Evolutionary conservation across 225 moss, liverwort and hornwort genomes (phyloP), one percentile per base, ranked within the genome.

Genomic region (Marchantia paleacea): DNA sequence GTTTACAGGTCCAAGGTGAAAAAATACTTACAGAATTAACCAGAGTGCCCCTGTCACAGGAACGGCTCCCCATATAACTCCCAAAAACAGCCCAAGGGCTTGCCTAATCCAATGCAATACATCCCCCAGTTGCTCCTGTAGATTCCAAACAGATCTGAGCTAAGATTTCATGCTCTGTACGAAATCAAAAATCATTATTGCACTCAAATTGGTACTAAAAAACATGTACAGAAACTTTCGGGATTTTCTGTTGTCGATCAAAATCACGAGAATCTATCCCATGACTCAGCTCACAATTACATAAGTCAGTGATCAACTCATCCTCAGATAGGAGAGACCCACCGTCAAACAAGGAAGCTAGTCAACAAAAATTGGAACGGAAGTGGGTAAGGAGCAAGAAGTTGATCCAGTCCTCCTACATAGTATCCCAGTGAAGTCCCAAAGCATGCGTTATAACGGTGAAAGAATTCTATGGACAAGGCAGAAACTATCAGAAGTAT

Each of bases 101-200:
- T 99, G 95, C 78, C 95, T 89, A 63, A 94, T 79, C 97, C 97
- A 99, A 71, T 99, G 93, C n/a, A 99, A 83, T 78, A 91, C 88
- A 69, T 99, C 97, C 54, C 95, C 97, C 28, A 99, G 81, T 85
- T 93, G 93, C 77, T 95, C 95, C 84, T 93, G 93, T 19, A 80
- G 26, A 75, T 39, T 39, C 5, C 2, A 39, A 39, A 39, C 39
- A 39, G 39, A 2, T 39, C 2, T 39, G n/a, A 39, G 39, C 4
- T 57, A 64, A 39, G 8, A 22, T 22, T 18, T 74, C 24, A 28
- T 20, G 62, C 73, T 49, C 12, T 11, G 7, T 29, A 57, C 29
- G 58, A 13, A 19, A 12, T 12, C 75, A 66, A 9, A 19, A 57
- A 13, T 3, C 13, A 5, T 12, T 57, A 1, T 5, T 3, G 13